Conservation (phyloP, 306 rosid genomes). For the Pachyrhizus erosus region DNA sequence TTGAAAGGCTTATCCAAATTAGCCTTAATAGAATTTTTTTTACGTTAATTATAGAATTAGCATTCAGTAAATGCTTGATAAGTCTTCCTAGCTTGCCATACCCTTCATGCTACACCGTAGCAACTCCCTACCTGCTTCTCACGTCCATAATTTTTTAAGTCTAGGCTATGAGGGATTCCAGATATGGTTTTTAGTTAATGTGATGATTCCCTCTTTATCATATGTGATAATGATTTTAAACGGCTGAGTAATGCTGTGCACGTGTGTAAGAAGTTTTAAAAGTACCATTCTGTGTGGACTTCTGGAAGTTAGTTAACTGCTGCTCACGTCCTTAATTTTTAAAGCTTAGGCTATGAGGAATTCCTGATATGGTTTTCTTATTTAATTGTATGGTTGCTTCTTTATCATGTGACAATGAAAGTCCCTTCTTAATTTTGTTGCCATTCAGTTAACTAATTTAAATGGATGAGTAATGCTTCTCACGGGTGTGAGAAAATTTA, state of each 20-base stretch:
- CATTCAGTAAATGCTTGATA: neutral
- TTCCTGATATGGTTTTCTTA: constrained; percentile 11
- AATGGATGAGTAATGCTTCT: constrained; percentile 10
- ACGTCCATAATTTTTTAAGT: constrained; percentile 24
- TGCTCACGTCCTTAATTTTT: constrained; percentile 23
- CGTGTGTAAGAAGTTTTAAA: too few relatives aligned
- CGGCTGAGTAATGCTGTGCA: too few relatives aligned
- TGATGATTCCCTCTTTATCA: neutral
- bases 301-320: constrained; percentile 28
- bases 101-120: neutral
- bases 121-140: neutral
- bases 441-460: neutral
- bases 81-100: neutral
- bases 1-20: neutral
- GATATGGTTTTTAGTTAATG: neutral
- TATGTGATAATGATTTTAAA: too few relatives aligned
- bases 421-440: constrained; percentile 13
- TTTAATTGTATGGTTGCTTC: constrained; percentile 14
- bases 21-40: neutral
- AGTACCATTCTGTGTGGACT: too few relatives aligned
- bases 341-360: neutral
- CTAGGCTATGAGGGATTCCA: neutral
- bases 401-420: neutral
- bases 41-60: neutral
- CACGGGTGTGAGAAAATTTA: neutral